A percentile compares a stretch with the other conserved stretches of the same genome.
Conservation (phyloP, 257 asterid genomes). For the Gentiana dahurica region DNA sequence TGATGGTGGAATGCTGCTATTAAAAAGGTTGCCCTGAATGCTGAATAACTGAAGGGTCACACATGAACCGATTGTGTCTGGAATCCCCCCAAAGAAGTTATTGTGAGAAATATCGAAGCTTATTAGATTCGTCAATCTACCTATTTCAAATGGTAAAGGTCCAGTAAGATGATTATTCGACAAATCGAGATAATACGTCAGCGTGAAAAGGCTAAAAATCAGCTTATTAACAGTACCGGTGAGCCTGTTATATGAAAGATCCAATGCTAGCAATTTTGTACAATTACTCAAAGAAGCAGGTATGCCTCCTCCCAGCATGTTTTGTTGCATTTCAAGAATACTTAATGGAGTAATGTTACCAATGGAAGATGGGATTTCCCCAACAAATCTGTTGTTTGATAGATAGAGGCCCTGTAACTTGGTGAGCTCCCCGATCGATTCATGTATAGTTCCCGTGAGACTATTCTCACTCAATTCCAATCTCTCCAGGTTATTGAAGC, state of each 20-base stretch:
- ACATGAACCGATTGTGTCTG: background rate
- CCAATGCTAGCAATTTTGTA: no score
- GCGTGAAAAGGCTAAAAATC: background rate
- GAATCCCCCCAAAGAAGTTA: background rate
- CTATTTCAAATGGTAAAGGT: background rate
- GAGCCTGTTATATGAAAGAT: no score
- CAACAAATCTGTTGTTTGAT: background rate
- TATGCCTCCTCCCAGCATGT: background rate
- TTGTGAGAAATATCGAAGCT: background rate
- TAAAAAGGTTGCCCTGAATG: background rate
- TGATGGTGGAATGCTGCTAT: background rate
- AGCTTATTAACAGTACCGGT: background rate
- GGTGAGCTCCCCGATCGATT: background rate
- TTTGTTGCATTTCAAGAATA: background rate
- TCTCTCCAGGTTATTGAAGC: background rate
- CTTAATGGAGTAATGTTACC: background rate
- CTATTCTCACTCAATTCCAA: background rate
- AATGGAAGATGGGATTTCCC: background rate
- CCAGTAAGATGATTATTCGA: conserved; percentile 1
- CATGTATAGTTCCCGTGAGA: background rate
- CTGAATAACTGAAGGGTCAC: background rate
- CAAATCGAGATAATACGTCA: background rate
- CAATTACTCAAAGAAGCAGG: background rate
- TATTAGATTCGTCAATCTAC: background rate
- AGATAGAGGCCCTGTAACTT: background rate